Evolutionary conservation across 2,329 filamentous ascomycete species (phyloP), one percentile per base, ranked within the genome.

Genomic region (Sporothrix phasma): DNA sequence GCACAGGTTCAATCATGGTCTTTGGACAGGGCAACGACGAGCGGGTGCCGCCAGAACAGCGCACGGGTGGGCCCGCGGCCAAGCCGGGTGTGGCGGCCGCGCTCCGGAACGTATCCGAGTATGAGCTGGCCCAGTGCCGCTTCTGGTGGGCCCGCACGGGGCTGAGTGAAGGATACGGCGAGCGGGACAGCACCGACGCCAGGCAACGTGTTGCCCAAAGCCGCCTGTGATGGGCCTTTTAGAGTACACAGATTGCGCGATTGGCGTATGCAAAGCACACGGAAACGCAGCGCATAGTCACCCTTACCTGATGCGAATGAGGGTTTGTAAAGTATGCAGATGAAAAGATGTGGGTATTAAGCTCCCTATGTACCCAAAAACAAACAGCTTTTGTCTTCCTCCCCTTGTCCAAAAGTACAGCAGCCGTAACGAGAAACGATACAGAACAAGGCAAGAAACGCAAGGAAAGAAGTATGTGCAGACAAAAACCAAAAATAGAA

Each of bases 11-110:
- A 15, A 17, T 69, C 24, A 70, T 71, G 13, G 76, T 87, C 3
- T 88, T 88, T 72, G 85, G 84, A 2, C 69, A 77, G 45, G 84
- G 82, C 2, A 87, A 87, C 68, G 78, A 85, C 68, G 84, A 87
- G 74, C 72, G 74, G 5, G 74, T 76, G 67, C 66, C 67, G 19
- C 26, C 49, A 1, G 47, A 22, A 15, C 39, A 61, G 10, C 65
- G 66, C 24, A n/a, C 3, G 0, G 68, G 66, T 24, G 67, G 68
- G 3, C 41, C 61, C 67, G 70, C 75, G 66, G 69, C 78, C 66
- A 60, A 73, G 24, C 69, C 64, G 11, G 84, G 82, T 1, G 70
- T 74, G 2, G 74, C 80, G 1, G 81, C 78, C 0, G 70, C 77
- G 63, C 73, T 79, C 62, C 72, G 76, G 67, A 73, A 60, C 63